A percentile compares a stretch with the other conserved stretches of the same genome.
Conservation (phyloP, 2,329 filamentous ascomycete genomes). For the Pseudocercospora crystallina region DNA sequence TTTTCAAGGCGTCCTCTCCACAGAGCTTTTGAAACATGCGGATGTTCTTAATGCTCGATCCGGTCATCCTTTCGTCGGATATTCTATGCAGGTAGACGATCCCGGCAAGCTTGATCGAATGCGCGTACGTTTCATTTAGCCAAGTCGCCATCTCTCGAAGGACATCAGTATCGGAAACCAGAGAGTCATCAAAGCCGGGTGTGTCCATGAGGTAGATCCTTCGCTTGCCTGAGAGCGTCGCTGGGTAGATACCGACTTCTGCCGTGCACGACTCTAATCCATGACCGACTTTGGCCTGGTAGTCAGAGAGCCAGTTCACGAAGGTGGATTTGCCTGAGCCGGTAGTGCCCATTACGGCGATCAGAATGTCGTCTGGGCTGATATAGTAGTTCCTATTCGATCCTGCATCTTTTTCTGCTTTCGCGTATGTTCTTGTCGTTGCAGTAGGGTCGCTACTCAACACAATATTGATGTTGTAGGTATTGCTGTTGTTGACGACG, state of each 20-base stretch:
- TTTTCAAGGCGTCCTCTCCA: constrained; percentile 41
- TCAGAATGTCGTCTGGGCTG: constrained; percentile 13
- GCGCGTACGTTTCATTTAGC: constrained; percentile 35
- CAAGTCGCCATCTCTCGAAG: constrained; percentile 45
- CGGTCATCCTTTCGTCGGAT: constrained; percentile 42
- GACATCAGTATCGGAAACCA: constrained; percentile 46
- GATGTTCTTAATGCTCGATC: constrained; percentile 43
- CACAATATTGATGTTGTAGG: too few species aligned
- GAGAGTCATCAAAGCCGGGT: constrained; percentile 51
- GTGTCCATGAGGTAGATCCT: constrained; percentile 43
- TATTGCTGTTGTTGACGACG: too few species aligned
- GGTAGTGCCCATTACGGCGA: constrained; percentile 45
- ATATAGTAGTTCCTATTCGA: too few species aligned
- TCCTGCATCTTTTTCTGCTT: too few species aligned
- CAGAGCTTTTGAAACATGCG: constrained; percentile 48
- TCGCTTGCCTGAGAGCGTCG: constrained; percentile 20
- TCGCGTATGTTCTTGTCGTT: too few species aligned
- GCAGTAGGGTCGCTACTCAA: too few species aligned
- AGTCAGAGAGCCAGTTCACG: constrained; percentile 24
- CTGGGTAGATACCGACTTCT: constrained; percentile 4
- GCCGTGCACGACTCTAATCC: background rate
- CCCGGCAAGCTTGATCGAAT: constrained; percentile 39
- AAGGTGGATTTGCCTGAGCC: constrained; percentile 44
- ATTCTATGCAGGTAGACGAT: constrained; percentile 52
- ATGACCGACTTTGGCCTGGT: background rate